Evolutionary conservation across 768 basidiomycete genomes (phyloP).

Genomic region (Candolleomyces aberdarensis): DNA sequence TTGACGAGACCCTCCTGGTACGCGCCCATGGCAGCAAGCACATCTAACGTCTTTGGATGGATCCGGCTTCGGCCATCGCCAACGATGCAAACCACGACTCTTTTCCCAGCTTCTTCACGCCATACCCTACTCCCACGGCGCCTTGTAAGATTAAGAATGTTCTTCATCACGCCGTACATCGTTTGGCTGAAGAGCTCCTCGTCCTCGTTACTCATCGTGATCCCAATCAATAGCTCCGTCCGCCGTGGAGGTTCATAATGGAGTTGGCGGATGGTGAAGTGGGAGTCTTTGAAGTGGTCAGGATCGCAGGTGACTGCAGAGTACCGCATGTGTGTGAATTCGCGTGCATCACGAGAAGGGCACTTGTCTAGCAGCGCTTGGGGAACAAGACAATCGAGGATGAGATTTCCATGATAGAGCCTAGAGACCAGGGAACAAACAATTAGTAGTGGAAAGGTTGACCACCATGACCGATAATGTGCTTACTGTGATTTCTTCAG

Average conservation of each 20-base stretch:
- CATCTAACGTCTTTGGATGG: slow-evolving; percentile 91
- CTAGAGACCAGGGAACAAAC: too few relatives aligned
- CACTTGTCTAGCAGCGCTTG: too few relatives aligned
- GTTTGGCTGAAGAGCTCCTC: slow-evolving; percentile 83
- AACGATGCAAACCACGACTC: slow-evolving; percentile 85
- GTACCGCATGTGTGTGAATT: slow-evolving; percentile 82
- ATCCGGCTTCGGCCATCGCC: slow-evolving; percentile 92
- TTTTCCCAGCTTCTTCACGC: slow-evolving; percentile 89
- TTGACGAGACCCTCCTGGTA: slow-evolving; percentile 97
- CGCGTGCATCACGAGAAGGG: too few relatives aligned
- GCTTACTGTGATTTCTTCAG: too few relatives aligned
- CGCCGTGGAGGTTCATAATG: slow-evolving; percentile 68
- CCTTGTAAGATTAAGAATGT: slow-evolving; percentile 55
- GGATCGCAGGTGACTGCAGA: slow-evolving; percentile 91
- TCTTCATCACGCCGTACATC: slow-evolving; percentile 51
- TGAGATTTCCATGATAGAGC: too few relatives aligned
- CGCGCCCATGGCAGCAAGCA: slow-evolving; percentile 86
- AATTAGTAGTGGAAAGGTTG: too few relatives aligned
- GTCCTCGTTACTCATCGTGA: slow-evolving; percentile 93
- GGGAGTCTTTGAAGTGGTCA: slow-evolving; percentile 81
- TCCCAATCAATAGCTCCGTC: slow-evolving; percentile 92
- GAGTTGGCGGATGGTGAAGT: slow-evolving; percentile 83
- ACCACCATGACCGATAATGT: too few relatives aligned
- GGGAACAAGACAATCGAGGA: too few relatives aligned
- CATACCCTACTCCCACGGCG: slow-evolving; percentile 82